phyloP scores from a whole-genome alignment of 1,284 basidiomycete genomes.

The Cystobasidiaceae sp. region DNA sequence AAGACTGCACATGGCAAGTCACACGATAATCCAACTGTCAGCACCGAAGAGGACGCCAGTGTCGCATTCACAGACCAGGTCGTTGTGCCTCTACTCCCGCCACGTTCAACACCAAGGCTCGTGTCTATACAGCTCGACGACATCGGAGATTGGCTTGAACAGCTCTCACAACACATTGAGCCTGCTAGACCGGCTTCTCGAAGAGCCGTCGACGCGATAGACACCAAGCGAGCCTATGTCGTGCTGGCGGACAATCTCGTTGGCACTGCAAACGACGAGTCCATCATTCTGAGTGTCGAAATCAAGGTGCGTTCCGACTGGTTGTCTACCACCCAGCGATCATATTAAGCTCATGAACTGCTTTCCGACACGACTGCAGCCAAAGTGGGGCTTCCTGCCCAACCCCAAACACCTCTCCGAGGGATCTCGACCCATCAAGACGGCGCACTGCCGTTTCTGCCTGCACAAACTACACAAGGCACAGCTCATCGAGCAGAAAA shows the following conservation, averaged over 20 bases:
- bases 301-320: constrained; percentile 62
- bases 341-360: neutral
- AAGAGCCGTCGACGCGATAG: constrained; percentile 56
- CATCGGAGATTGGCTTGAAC: constrained; percentile 58
- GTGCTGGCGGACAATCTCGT: constrained; percentile 58
- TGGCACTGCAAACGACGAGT: constrained; percentile 58
- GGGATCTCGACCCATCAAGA: constrained; percentile 59
- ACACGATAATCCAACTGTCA: too few species aligned
- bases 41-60: neutral
- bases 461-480: constrained; percentile 64
- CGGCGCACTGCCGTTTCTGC: constrained; percentile 72
- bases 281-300: constrained; percentile 60
- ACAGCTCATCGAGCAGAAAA: too few species aligned
- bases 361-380: constrained; percentile 55
- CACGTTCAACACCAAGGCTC: constrained; percentile 24
- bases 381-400: constrained; percentile 91
- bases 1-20: constrained; percentile 53
- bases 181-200: constrained; percentile 56
- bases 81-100: constrained; percentile 26
- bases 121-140: constrained; percentile 9
- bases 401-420: constrained; percentile 56
- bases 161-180: constrained; percentile 54
- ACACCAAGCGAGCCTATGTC: constrained; percentile 55
- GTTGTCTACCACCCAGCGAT: constrained; percentile 29
- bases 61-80: constrained; percentile 27